Percentiles rank a stretch among this genome's conserved stretches.
Evolutionary conservation across 192 early-diverging fungal genomes (phyloP).

Genomic region (Backusella circina): DNA sequence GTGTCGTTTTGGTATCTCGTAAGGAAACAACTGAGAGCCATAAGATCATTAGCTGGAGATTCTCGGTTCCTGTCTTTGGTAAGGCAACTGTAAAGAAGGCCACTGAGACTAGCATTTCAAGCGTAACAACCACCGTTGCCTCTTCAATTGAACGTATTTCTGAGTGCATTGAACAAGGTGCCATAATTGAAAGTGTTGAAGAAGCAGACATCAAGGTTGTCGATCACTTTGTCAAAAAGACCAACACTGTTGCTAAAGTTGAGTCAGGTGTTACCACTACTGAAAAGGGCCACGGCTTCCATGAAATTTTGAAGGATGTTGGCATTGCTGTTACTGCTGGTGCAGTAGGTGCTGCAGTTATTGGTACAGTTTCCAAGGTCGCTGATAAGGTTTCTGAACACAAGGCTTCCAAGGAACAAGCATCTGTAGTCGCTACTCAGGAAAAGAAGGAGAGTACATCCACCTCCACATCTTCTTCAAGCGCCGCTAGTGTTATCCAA

Average conservation of each 20-base stretch:
- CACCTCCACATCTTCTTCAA: neutral
- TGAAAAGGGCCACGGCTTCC: neutral
- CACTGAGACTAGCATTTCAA: neutral
- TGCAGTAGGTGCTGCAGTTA: neutral
- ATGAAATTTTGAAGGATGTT: constrained; percentile 2
- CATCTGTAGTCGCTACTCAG: neutral
- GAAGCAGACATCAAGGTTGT: constrained; percentile 3
- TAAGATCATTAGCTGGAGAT: constrained; percentile 11
- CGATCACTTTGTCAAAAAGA: constrained; percentile 15
- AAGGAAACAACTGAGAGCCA: neutral
- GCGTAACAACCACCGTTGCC: neutral
- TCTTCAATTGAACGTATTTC: constrained; percentile 1
- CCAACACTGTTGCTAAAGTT: neutral
- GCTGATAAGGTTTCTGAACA: neutral
- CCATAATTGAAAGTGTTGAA: constrained; percentile 7
- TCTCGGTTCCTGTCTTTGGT: constrained; percentile 29
- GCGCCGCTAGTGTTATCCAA: neutral
- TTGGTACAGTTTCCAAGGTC: constrained; percentile 3
- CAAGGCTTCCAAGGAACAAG: neutral
- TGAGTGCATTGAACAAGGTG: constrained; percentile 5
- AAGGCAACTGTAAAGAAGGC: neutral
- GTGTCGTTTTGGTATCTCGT: neutral
- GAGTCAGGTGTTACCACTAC: neutral
- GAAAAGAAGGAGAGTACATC: neutral
- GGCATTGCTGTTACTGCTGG: constrained; percentile 17